A percentile compares a stretch with the other conserved stretches of the same genome.
Conservation (phyloP, 192 early-diverging fungal genomes). For the Coemansia sp. region DNA sequence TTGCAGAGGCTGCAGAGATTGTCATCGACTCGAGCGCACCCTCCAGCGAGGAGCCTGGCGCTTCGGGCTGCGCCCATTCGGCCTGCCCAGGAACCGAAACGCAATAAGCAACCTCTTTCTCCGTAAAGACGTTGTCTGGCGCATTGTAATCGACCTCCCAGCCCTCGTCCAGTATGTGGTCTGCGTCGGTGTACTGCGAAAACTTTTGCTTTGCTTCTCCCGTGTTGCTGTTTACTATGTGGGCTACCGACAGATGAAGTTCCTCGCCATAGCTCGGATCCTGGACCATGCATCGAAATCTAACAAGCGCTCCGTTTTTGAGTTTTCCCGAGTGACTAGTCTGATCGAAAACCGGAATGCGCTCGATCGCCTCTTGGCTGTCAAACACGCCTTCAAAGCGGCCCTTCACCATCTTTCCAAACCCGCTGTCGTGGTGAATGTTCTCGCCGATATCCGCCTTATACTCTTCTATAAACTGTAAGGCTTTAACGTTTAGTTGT, state of each 20-base stretch:
- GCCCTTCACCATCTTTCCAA: constrained; percentile 25
- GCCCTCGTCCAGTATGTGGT: constrained; percentile 32
- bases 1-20: neutral
- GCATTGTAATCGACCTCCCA: constrained; percentile 48
- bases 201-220: constrained; percentile 42
- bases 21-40: constrained; percentile 37
- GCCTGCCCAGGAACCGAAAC: constrained; percentile 70
- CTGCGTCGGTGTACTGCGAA: constrained; percentile 51
- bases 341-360: constrained; percentile 27
- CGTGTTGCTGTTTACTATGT: constrained; percentile 28
- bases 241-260: constrained; percentile 45
- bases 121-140: constrained; percentile 54
- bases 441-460: neutral
- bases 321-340: neutral
- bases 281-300: constrained; percentile 82
- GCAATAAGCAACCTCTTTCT: constrained; percentile 67
- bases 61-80: constrained; percentile 52
- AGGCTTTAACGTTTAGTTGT: neutral
- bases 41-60: constrained; percentile 12
- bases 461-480: neutral
- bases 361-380: constrained; percentile 13
- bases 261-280: constrained; percentile 75
- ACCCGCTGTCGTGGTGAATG: constrained; percentile 11
- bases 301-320: constrained; percentile 54
- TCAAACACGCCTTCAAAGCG: constrained; percentile 32